Evolutionary conservation across 768 basidiomycete species (phyloP), one percentile per base, ranked within the genome.

Genomic region (Russula sp.): DNA sequence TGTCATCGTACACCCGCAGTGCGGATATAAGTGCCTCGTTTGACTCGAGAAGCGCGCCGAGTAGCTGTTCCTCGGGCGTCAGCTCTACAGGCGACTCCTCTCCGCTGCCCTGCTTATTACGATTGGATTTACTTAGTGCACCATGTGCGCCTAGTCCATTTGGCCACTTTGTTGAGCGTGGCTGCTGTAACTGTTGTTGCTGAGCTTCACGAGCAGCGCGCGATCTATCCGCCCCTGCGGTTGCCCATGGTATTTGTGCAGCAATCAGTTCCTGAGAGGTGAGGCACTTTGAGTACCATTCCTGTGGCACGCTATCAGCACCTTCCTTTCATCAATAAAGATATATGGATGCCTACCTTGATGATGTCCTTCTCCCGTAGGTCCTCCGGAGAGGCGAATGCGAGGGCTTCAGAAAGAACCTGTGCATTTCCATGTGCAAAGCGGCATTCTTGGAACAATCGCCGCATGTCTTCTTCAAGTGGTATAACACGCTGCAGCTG

Each of bases 171-270:
- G 49, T 32, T 7, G 61, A 29, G n/a, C 61, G 59, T 16, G 60
- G 63, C 3, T 60, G 64, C 49, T 67, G 66, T 7, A 53, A 56
- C 16, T 43, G 38, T 43, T 66, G 66, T 7, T 52, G 50, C n/a
- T 47, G 48, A 34, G 58, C 51, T 51, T 66, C 65, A 35, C 61
- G 66, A 34, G 38, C 51, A 20, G 69, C 67, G 38, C 88, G 79
- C 8, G 88, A 87, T 49, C 83, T 83, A 66, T 88, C 87, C 1
- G 93, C 93, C 14, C 86, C 82, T 1, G 91, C 85, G 22, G 85
- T 81, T 4, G 94, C 94, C 93, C 94, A 96, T 7, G 88, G 85
- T 67, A 97, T 93, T 73, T 95, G 93, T 11, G 87, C 85, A 65
- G 78, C 86, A 32, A 96, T 83, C 11, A 94, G 80, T 63, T 93